Percentiles rank a stretch among this genome's conserved stretches.
phyloP scores from a whole-genome alignment of 176 grass and related monocot genomes.

The Oryza longistaminata region DNA sequence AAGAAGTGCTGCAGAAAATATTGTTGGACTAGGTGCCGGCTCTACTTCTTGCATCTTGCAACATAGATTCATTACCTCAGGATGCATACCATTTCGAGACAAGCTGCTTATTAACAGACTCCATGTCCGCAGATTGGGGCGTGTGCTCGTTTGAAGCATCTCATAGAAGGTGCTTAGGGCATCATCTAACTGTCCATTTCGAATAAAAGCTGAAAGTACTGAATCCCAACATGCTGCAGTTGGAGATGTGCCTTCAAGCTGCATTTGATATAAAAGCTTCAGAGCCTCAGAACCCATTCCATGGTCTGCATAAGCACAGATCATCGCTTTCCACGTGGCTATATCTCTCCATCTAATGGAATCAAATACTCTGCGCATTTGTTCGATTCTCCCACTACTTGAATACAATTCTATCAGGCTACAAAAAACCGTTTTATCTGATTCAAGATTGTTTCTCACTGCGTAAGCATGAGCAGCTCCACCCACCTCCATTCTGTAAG shows the following conservation, averaged over 20 bases:
- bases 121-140: conserved; percentile 62
- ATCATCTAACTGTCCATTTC: conserved; percentile 36
- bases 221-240: conserved; percentile 67
- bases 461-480: conserved; percentile 71
- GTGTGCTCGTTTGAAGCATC: conserved; percentile 65
- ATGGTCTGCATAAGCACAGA: conserved; percentile 58
- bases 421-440: conserved; percentile 51
- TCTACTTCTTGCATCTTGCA: conserved; percentile 60
- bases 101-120: conserved; percentile 53
- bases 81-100: conserved; percentile 52
- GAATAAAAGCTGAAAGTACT: conserved; percentile 51
- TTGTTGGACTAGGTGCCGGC: conserved; percentile 57
- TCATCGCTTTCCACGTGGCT: conserved; percentile 56
- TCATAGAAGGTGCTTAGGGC: conserved; percentile 52
- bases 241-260: conserved; percentile 55
- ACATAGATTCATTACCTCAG: conserved; percentile 49
- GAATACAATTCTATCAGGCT: conserved; percentile 68
- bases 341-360: conserved; percentile 44
- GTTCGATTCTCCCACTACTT: conserved; percentile 44
- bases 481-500: conserved; percentile 35
- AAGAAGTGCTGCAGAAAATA: conserved; percentile 56
- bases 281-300: conserved; percentile 55
- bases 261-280: conserved; percentile 65
- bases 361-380: conserved; percentile 48
- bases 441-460: conserved; percentile 53